Conservation (phyloP, 352 stramenopile genomes). For the Pythium guiyangense region DNA sequence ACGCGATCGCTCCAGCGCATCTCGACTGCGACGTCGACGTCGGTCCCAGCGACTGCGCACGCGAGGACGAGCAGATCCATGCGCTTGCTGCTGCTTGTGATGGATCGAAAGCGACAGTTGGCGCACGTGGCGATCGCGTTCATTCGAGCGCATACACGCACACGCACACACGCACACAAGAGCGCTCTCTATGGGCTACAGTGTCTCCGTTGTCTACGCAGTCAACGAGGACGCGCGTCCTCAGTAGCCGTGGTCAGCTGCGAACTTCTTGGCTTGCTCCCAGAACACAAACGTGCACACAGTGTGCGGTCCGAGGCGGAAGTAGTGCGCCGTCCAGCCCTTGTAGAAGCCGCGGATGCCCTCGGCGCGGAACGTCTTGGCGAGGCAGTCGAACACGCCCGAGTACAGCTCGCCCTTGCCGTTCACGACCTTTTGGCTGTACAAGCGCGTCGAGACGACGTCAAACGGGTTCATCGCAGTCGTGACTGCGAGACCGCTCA, state of each 20-base stretch:
- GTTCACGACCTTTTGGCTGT: slow-evolving; percentile 86
- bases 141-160: too few relatives aligned
- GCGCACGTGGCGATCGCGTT: too few relatives aligned
- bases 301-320: slow-evolving; percentile 81
- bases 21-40: too few relatives aligned
- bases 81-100: too few relatives aligned
- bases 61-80: too few relatives aligned
- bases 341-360: slow-evolving; percentile 84
- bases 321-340: slow-evolving; percentile 84
- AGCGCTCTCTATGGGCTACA: background rate
- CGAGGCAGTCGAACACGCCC: slow-evolving; percentile 69
- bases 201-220: background rate
- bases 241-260: slow-evolving; percentile 61
- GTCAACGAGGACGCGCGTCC: too few relatives aligned
- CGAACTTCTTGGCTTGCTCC: slow-evolving; percentile 81
- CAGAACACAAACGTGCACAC: slow-evolving; percentile 87
- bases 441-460: slow-evolving; percentile 82
- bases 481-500: slow-evolving; percentile 75
- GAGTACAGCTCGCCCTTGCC: slow-evolving; percentile 81
- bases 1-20: too few relatives aligned
- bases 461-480: slow-evolving; percentile 88
- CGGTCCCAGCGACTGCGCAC: too few relatives aligned
- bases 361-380: slow-evolving; percentile 76
- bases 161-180: background rate
- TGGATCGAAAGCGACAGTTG: too few relatives aligned